Base-by-base conservation (phyloP, 148 eudicot genomes). In the Rhododendron vialii region DNA sequence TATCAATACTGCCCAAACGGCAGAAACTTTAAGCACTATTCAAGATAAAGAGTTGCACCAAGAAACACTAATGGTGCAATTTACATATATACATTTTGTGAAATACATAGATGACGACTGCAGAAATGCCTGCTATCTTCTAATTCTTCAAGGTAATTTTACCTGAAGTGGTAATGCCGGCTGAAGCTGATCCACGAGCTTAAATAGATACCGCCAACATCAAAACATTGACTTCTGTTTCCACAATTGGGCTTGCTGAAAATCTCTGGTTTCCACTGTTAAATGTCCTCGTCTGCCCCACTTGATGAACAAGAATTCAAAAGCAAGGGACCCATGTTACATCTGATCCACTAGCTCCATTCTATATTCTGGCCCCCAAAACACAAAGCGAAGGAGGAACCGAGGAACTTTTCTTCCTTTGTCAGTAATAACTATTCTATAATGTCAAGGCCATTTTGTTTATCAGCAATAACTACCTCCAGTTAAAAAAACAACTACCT, bases 381-480 rank as follows among this genome's bases (percentile, higher is more conserved):
- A 48, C 86, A 36, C 73, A 84, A 30, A 30, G 51, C 24, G n/a
- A 67, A 43, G 74, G 33, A 51, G 43, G 41, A 74, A 67, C 33
- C 15, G 33, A 51, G 43, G 41, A 74, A 67, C 33, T n/a, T 65
- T 30, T 74, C 69, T 36, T 51, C 77, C 84, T 76, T 22, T 1
- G 82, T 33, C 45, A 82, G 8, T n/a, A 82, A 65, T 36, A 38
- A 28, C 22, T 22, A 48, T 8, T 53, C 14, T 10, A 17, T 80
- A 26, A 51, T 61, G 83, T 78, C 7, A 65, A 6, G 59, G 33
- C 33, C 73, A 78, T 28, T 61, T 80, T 50, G 35, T 48, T 2
- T 71, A 26, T 28, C 14, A n/a, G 65, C 36, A 85, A 71, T 5
- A 81, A 59, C 86, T 88, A 91, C 85, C 92, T 78, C 90, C 87